Evolutionary conservation across 1,284 basidiomycete genomes (phyloP), one percentile per base, ranked within the genome.

Genomic region (Ceratobasidium sp.): DNA sequence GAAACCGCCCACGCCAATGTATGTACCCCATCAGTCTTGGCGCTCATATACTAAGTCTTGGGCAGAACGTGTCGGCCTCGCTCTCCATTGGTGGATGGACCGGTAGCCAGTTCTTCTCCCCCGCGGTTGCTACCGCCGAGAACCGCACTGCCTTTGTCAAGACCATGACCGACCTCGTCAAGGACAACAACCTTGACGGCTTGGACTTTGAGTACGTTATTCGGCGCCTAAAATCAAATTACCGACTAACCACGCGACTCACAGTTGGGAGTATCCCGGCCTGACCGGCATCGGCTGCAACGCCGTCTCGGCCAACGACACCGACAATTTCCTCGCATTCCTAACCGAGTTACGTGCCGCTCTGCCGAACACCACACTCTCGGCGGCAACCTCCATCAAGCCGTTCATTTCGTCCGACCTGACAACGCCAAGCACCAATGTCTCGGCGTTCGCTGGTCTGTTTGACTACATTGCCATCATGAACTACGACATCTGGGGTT

Each of bases 391-490:
- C 12, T 79, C 83, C 56, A 81, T 81, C 45, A 79, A 78, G 75
- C 79, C 82, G 1, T 83, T 82, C 72, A 76, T 79, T 7, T 80
- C 77, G 25, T 29, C 75, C 0, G 73, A 80, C 70, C 38, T 52
- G 3, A 79, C 79, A 2, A 74, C 73, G 5, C 81, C 82, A 0
- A 71, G 83, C 71, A 74, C 71, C 4, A 79, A 84, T 74, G 82
- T 84, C 8, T 78, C 76, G 31, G 80, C 52, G 0, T 84, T 82
- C 70, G 83, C 81, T 0, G 72, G 76, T 12, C 75, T 83, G 22
- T 75, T 84, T 38, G 83, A 85, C 74, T 81, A 80, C 78, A 80
- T 85, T 72, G 76, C 83, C 53, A 79, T 85, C 75, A 84, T 85
- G 83, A 83, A 83, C 77, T 84, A 83, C 74, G 83, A 83, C 73